These are phyloP conservation scores for Diaporthe sp. DNA, from an alignment of 2,329 filamentous ascomycete species.

Conservation along the genomic window DNA sequence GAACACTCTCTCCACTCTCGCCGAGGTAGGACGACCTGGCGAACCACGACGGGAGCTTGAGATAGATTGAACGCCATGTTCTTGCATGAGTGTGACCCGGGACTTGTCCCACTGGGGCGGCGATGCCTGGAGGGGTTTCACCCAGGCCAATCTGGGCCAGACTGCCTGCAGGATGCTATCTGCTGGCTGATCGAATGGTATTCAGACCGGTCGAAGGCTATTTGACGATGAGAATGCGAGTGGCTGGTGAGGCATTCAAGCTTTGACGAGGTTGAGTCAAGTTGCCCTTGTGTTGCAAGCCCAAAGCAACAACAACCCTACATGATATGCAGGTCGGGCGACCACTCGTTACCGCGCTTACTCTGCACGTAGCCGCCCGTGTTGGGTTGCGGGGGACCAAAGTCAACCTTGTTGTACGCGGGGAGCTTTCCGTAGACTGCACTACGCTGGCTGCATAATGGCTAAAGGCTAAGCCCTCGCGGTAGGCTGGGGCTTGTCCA, in stretches of 20 bases:
- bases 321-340: constrained; percentile 26
- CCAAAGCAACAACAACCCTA: constrained; percentile 10
- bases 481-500: constrained; percentile 19
- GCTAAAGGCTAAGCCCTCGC: background rate
- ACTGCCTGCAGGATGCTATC: constrained; percentile 26
- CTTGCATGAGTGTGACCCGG: constrained; percentile 28
- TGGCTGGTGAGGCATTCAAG: constrained; percentile 10
- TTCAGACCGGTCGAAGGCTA: background rate
- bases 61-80: constrained; percentile 38
- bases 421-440: constrained; percentile 29
- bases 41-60: constrained; percentile 38
- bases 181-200: constrained; percentile 15
- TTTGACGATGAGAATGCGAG: background rate
- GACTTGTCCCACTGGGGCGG: constrained; percentile 26
- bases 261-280: background rate
- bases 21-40: constrained; percentile 31
- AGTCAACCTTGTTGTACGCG: constrained; percentile 25
- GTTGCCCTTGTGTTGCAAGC: constrained; percentile 1
- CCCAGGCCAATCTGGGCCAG: constrained; percentile 9
- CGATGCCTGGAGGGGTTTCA: constrained; percentile 17
- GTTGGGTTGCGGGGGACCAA: constrained; percentile 15
- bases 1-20: constrained; percentile 31
- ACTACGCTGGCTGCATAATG: constrained; percentile 31
- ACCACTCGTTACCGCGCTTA: constrained; percentile 13
- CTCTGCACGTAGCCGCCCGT: constrained; percentile 19